Evolutionary conservation across 331 rosid genomes (phyloP), one percentile per base, ranked within the genome.

Genomic region (Quercus lobata): DNA sequence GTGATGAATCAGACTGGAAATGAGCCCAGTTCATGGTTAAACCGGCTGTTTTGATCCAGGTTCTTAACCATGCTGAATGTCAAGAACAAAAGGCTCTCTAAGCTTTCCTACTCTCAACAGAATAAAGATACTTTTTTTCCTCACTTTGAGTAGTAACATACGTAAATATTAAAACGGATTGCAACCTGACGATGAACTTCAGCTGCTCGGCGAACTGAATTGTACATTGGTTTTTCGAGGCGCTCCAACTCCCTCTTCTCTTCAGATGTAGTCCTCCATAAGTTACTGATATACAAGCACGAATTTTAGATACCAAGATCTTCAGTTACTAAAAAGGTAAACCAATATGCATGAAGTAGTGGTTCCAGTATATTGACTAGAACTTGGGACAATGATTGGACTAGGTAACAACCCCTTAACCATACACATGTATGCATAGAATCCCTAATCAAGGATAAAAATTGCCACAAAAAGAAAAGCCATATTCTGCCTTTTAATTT

Each of bases 181-280:
- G 72, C 77, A 85, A 93, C 98, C 97, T 95, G 99, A 72, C 98
- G 97, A 89, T 95, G 99, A 86, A 95, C 99, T 90, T 95, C 99
- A n/a, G 99, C 94, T 7, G 99, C 99, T 77, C 96, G 91, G 69
- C 99, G 99, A 79, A 95, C 92, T n/a, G 98, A 95, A 93, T 91
- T 88, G 80, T 95, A 90, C 35, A 85, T 80, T 77, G 99, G 99
- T 80, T 90, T 93, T 84, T 95, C 88, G 74, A 95, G 97, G 83
- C 97, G 97, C 87, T 95, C 99, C 89, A 95, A 78, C 87, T 93
- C 97, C 87, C 99, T 95, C 89, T 93, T 95, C 86, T 95, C 99
- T 85, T 95, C 99, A 69, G 98, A 91, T 72, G 96, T 93, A 49
- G 93, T 89, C 88, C 99, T 91, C 99, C 99, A 95, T 29, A 91